Evolutionary conservation across 108 stramenopile genomes (phyloP).

Genomic region (Nitzschia inconspicua): DNA sequence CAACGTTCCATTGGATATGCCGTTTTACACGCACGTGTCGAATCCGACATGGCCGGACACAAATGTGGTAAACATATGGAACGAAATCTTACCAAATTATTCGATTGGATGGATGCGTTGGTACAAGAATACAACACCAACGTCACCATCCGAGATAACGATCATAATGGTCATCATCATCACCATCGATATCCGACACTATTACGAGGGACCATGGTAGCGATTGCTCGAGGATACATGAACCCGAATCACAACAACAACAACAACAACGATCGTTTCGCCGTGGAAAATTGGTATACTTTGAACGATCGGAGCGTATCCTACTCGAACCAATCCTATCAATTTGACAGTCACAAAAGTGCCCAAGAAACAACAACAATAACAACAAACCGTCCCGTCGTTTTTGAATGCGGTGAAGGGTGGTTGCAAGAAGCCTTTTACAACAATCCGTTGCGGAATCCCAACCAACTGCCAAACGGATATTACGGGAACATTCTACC

Average conservation of each 20-base stretch:
- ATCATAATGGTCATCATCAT: background rate
- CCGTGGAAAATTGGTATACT: slow-evolving; percentile 36
- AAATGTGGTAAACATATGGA: slow-evolving; percentile 52
- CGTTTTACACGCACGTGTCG: slow-evolving; percentile 76
- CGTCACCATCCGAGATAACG: background rate
- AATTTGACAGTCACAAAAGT: background rate
- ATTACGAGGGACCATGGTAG: background rate
- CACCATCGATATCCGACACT: background rate
- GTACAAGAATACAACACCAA: background rate
- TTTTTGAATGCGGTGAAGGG: slow-evolving; percentile 63
- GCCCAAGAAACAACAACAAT: background rate
- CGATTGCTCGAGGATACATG: background rate
- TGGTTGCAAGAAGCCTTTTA: slow-evolving; percentile 31
- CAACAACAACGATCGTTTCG: background rate
- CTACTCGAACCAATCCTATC: background rate
- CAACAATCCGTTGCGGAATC: background rate
- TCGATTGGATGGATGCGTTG: slow-evolving; percentile 38
- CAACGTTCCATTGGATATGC: slow-evolving; percentile 22
- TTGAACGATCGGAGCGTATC: slow-evolving; percentile 21
- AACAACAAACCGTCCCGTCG: background rate
- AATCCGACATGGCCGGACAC: slow-evolving; percentile 72
- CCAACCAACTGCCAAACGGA: slow-evolving; percentile 1
- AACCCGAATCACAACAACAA: background rate
- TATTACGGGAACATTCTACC: slow-evolving; percentile 46
- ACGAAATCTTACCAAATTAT: slow-evolving; percentile 52